Evolutionary conservation across 2,329 filamentous ascomycete species (phyloP), one percentile per base, ranked within the genome.

Genomic region (Venturia asperata): DNA sequence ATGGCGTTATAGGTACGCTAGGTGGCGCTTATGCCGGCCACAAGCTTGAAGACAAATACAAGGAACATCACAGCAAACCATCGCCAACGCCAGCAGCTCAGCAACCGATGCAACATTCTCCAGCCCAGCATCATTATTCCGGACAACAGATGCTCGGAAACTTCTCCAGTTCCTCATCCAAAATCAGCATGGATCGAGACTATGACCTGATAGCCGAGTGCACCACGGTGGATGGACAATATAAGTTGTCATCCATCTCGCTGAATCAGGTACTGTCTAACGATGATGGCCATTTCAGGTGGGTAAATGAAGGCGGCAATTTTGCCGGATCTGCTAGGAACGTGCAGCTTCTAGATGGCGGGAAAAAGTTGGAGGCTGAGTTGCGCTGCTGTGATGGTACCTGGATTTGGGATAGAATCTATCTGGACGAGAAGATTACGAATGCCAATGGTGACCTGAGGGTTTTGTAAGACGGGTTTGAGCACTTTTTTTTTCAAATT

Each of bases 371-470:
- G 21, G 62, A 61, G 17, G 65, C 62, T 24, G 62, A 64, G 39
- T 30, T 66, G 21, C 15, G 62, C 17, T 17, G 42, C 27, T 27
- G 45, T 55, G 43, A 64, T 24, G 65, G 65, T 4, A 58, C 5
- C 15, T 66, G 65, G 65, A 27, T n/a, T 17, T 30, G 43, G 39
- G 49, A 45, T 11, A 60, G 37, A 10, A 47, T 66, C 15, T 15
- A 37, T 13, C 27, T 66, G 21, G 65, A 66, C 49, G 65, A 64
- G 47, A 64, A 39, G 34, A 65, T 66, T 24, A 52, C 27, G 47
- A 66, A 66, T 30, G 37, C 39, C 7, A 42, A 66, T 65, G 65
- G 65, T n/a, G 62, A 66, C 21, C 21, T 66, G 65, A 52, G 27
- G 13, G 11, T 52, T 24, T 7, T 49, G 15, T 64, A 34, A 64